Conservation (phyloP, 192 early-diverging fungal species). For the Coemansia sp. region DNA sequence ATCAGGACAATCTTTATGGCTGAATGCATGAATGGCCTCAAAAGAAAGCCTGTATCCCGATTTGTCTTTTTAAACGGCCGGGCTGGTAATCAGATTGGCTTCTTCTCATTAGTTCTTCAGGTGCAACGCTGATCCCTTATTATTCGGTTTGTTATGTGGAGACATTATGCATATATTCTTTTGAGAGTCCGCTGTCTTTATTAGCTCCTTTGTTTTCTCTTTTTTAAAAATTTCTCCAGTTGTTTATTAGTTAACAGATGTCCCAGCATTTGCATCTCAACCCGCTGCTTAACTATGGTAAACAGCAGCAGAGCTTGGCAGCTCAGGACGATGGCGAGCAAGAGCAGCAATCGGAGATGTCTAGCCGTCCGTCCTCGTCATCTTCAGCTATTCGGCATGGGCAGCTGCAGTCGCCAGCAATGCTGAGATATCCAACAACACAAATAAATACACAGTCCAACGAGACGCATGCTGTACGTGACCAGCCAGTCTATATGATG, state of each 20-base stretch:
- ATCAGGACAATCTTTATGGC: too few species aligned
- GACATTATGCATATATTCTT: too few species aligned
- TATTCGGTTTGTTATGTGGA: too few species aligned
- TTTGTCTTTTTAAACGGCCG: too few species aligned
- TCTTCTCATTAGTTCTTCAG: too few species aligned
- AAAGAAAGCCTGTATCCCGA: too few species aligned
- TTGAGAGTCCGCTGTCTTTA: too few species aligned
- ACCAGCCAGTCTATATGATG: slow-evolving; percentile 16
- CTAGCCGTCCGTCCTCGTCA: background rate
- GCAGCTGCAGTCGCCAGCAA: background rate
- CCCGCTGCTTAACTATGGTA: slow-evolving; percentile 20
- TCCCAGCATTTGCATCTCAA: slow-evolving; percentile 21
- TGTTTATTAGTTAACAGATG: slow-evolving; percentile 4
- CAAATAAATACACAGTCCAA: background rate
- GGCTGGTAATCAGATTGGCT: too few species aligned
- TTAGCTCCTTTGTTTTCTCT: background rate
- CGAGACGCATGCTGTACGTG: slow-evolving; percentile 13
- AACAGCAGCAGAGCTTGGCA: background rate
- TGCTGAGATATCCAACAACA: background rate
- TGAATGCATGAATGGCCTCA: too few species aligned
- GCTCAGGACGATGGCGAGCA: background rate
- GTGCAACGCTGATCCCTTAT: too few species aligned
- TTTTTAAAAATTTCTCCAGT: background rate
- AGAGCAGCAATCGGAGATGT: background rate
- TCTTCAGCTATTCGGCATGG: background rate